Conservation (phyloP, 2,329 filamentous ascomycete species). For the Fusarium sp. region DNA sequence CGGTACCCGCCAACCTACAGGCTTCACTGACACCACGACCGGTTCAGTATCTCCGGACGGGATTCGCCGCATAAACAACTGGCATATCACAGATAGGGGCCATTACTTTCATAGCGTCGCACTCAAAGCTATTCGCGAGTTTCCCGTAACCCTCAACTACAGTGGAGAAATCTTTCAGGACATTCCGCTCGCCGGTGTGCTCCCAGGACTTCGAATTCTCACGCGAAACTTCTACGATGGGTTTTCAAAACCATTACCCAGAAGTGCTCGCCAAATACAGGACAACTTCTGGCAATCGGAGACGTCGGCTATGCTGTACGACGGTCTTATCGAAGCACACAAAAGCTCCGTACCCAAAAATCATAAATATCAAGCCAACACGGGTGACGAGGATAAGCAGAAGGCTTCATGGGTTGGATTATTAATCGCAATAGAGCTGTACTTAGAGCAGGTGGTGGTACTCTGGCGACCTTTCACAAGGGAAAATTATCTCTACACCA, state of each 20-base stretch:
- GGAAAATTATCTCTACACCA: conserved; percentile 12
- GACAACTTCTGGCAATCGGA: conserved; percentile 12
- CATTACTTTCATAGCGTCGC: neutral
- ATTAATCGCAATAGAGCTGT: neutral
- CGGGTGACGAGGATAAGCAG: neutral
- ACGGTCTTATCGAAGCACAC: neutral
- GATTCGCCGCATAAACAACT: neutral
- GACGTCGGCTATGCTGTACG: neutral
- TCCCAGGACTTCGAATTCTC: neutral
- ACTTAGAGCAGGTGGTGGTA: conserved; percentile 2
- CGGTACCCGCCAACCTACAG: fast-evolving
- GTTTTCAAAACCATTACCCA: neutral
- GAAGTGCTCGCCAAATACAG: neutral
- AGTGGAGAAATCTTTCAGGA: neutral
- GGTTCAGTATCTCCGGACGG: fast-evolving
- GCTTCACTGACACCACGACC: neutral
- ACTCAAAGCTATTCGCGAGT: conserved; percentile 13
- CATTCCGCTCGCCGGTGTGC: neutral
- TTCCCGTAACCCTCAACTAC: conserved; percentile 1
- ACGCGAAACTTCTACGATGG: neutral
- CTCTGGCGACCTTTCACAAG: conserved; percentile 1
- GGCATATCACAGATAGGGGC: conserved; percentile 1
- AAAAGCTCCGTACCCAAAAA: neutral
- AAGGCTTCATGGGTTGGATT: conserved; percentile 18
- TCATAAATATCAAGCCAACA: fast-evolving